Conservation (phyloP, 345 rosid species). For the Brassica rapa region DNA sequence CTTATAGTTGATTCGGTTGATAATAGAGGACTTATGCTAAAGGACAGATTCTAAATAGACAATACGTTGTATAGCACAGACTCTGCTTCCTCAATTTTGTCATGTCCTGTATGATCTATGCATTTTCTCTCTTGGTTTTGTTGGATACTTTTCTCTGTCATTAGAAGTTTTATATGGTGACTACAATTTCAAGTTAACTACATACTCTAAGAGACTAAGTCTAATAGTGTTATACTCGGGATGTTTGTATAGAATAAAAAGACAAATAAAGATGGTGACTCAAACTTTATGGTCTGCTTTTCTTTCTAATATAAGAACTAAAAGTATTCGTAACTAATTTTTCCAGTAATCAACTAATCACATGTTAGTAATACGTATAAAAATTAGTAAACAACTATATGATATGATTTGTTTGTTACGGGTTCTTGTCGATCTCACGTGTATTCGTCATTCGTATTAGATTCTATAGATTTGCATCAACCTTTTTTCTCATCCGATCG, state of each 20-base stretch:
- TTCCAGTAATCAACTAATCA: background rate
- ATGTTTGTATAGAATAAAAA: background rate
- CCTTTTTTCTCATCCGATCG: conserved; percentile 23
- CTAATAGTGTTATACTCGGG: background rate
- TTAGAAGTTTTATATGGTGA: background rate
- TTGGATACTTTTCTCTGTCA: conserved; percentile 8
- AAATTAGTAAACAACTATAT: background rate
- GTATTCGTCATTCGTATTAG: conserved; percentile 22
- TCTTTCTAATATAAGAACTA: background rate
- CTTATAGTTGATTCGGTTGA: conserved; percentile 21
- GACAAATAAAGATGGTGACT: background rate
- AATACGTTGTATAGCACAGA: conserved; percentile 30
- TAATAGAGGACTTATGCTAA: conserved; percentile 9
- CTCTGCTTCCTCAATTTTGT: conserved; percentile 28
- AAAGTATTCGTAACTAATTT: background rate
- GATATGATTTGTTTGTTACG: conserved; percentile 4
- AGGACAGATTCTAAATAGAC: conserved; percentile 32
- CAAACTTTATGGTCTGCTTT: conserved; percentile 9
- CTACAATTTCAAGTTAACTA: background rate
- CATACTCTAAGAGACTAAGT: background rate
- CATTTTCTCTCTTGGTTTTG: background rate
- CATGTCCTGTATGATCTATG: conserved; percentile 19
- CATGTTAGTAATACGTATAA: conserved; percentile 11
- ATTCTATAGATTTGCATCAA: conserved; percentile 34
- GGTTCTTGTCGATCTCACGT: conserved; percentile 24